Evolutionary conservation across 129 eudicot species (phyloP).

Genomic region (Kitagawia praeruptora): DNA sequence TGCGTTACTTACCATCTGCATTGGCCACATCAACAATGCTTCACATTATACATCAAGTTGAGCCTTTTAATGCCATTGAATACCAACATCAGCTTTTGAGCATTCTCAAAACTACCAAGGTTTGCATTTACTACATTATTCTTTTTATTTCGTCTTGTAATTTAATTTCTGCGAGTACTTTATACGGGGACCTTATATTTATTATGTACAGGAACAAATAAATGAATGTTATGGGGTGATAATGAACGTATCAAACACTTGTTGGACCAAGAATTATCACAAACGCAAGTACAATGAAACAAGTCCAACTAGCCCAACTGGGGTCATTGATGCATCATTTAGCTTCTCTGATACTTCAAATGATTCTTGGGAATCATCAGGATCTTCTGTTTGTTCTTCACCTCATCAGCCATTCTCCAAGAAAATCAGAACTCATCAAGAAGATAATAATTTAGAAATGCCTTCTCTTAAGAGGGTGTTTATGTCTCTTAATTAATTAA

Average conservation of each 20-base stretch:
- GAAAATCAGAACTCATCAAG: constrained; percentile 31
- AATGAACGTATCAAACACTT: constrained; percentile 19
- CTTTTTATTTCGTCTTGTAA: constrained; percentile 8
- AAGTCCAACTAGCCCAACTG: constrained; percentile 39
- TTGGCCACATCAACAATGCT: constrained; percentile 83
- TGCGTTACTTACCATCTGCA: constrained; percentile 50
- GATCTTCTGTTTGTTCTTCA: constrained; percentile 2
- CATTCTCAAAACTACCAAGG: constrained; percentile 65
- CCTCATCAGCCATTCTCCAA: constrained; percentile 16
- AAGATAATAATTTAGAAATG: constrained; percentile 16
- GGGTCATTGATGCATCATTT: constrained; percentile 43
- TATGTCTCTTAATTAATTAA: not conserved
- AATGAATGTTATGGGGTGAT: constrained; percentile 48
- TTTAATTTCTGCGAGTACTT: not conserved
- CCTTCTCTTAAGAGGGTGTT: constrained; percentile 32
- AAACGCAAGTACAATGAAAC: constrained; percentile 32
- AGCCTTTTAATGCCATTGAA: constrained; percentile 43
- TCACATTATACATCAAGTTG: constrained; percentile 50
- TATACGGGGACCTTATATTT: not conserved
- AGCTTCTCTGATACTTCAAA: constrained; percentile 27
- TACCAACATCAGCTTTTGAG: constrained; percentile 65
- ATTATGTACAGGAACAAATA: constrained; percentile 35
- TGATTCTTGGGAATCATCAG: constrained; percentile 22
- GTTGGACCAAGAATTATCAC: constrained; percentile 9
- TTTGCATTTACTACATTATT: constrained; percentile 13